phyloP scores from a whole-genome alignment of 2,329 filamentous ascomycete species.

The Metarhizium humberi region DNA sequence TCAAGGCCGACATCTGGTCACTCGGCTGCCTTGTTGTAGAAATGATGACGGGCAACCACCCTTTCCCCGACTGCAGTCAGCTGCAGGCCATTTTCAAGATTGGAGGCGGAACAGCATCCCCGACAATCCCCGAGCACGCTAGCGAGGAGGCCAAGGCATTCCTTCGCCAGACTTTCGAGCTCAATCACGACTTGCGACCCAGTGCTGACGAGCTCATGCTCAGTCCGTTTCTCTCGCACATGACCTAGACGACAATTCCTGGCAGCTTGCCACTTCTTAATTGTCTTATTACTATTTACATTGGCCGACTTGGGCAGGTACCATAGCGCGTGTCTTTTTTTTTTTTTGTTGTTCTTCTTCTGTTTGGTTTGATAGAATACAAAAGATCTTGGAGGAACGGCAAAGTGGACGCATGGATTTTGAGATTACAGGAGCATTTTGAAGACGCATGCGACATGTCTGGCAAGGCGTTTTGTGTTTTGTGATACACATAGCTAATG shows the following conservation, averaged over 20 bases:
- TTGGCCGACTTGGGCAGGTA: conserved; percentile 8
- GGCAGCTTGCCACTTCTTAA: background rate
- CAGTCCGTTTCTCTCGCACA: conserved; percentile 71
- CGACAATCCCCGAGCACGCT: conserved; percentile 78
- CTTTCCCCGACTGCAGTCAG: conserved; percentile 94
- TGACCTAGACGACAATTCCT: conserved; percentile 30
- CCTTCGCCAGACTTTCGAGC: conserved; percentile 82
- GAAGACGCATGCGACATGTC: background rate
- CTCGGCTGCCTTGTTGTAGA: conserved; percentile 94
- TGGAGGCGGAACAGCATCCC: conserved; percentile 75
- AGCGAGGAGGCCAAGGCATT: conserved; percentile 79
- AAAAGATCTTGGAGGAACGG: background rate
- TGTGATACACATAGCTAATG: background rate
- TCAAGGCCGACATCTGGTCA: conserved; percentile 98
- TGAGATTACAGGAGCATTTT: background rate
- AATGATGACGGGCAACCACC: conserved; percentile 97
- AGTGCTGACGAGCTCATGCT: conserved; percentile 84
- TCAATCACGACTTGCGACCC: conserved; percentile 86
- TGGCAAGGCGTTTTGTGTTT: background rate
- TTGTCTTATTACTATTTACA: background rate
- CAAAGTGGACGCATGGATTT: background rate
- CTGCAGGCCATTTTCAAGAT: conserved; percentile 99
- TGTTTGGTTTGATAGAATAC: background rate
- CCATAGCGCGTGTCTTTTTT: conserved; percentile 1
- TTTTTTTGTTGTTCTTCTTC: background rate